Evolutionary conservation across 176 grass and related monocot genomes (phyloP).

Genomic region (Aegilops longissima): DNA sequence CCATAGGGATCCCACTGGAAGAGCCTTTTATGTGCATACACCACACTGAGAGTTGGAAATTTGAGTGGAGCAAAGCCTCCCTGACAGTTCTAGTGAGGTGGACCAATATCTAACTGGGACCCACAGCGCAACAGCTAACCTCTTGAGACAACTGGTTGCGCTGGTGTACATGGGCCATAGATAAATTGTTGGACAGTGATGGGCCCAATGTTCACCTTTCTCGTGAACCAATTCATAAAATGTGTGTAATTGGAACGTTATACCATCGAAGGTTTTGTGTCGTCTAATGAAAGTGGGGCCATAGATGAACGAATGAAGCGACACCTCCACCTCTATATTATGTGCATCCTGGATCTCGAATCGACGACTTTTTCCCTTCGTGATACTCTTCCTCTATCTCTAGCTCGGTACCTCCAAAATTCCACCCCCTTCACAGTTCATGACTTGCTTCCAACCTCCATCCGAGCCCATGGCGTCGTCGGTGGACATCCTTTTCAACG

Average conservation of each 20-base stretch:
- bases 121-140: too few relatives aligned
- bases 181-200: not conserved
- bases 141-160: too few relatives aligned
- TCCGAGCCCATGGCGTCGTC: not conserved
- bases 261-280: not conserved
- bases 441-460: not conserved
- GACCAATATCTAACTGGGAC: too few relatives aligned
- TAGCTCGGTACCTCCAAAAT: not conserved
- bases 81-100: too few relatives aligned
- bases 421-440: not conserved
- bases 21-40: too few relatives aligned
- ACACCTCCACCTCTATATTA: not conserved
- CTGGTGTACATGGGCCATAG: too few relatives aligned
- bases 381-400: not conserved
- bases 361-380: not conserved
- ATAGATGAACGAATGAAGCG: not conserved
- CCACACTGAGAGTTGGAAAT: too few relatives aligned
- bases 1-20: too few relatives aligned
- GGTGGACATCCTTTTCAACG: not conserved
- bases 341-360: not conserved
- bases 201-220: not conserved
- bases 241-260: slow-evolving; percentile 2
- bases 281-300: not conserved
- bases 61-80: too few relatives aligned
- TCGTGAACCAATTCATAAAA: not conserved